Base-by-base conservation (phyloP, 225 moss, liverwort and hornwort species). In the Straminergon stramineum region DNA sequence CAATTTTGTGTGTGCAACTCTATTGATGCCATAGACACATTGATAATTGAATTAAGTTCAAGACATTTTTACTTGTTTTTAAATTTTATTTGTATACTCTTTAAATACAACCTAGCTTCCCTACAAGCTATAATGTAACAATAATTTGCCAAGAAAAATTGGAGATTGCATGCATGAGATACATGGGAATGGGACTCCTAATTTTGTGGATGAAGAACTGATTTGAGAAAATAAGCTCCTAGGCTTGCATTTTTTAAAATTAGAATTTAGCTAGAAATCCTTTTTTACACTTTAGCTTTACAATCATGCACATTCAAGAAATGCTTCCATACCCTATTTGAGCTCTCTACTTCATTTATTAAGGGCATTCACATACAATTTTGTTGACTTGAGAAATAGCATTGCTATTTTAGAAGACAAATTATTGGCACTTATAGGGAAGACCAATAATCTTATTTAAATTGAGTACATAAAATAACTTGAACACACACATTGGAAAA, bases 151-250 rank as follows among this genome's bases (percentile, higher is more conserved):
- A 4, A 34, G 12, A 76, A 76, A 30, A 76, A 52, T 52, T 52
- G 2, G 5, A 34, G 34, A 76, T 76, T 52, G 13, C 4, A 52
- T 52, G 13, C 4, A 52, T 21, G 21, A 22, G 21, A 30, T 48
- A 11, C 0, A 4, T 28, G 5, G 21, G 5, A 76, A 76, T 51
- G 13, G 7, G 8, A 76, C 2, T 52, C 8, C 5, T 52, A 13
- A 51, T 32, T 31, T 1, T 2, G 0, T 32, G 1, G 7, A 1
- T 11, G 19, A 75, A 32, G 1, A 51, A 19, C 7, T 51, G 19
- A 75, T 51, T 75, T 75, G 51, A 75, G 1, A 12, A 18, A 31
- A 48, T 32, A 32, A 12, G 7, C 32, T 75, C 7, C 20, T 32
- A 32, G 7, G 7, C 2, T 32, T 45, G 11, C 5, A 51, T 2